A percentile compares a stretch with the other conserved stretches of the same genome.
These are phyloP conservation scores for Nannizziopsis barbatae DNA, from an alignment of 2,329 filamentous ascomycete species.

Conservation along the genomic window DNA sequence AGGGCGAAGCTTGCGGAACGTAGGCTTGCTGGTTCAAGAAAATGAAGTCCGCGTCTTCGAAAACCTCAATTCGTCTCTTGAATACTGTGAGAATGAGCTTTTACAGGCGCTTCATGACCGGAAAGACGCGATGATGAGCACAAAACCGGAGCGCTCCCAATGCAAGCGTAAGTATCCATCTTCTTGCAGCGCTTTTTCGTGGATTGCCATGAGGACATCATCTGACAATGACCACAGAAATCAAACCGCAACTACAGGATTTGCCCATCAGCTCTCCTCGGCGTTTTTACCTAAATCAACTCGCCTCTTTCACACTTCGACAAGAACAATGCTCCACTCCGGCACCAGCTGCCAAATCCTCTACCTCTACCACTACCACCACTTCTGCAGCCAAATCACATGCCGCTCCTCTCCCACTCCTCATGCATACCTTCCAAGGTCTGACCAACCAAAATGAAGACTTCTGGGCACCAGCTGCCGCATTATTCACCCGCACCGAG, in stretches of 20 bases:
- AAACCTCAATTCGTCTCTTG: constrained; percentile 82
- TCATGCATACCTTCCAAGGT: constrained; percentile 90
- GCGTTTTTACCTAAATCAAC: constrained; percentile 62
- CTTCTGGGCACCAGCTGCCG: constrained; percentile 76
- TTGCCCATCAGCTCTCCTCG: constrained; percentile 65
- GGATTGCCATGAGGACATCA: not conserved
- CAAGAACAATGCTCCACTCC: constrained; percentile 38
- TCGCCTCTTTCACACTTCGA: constrained; percentile 63
- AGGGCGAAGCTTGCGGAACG: constrained; percentile 66
- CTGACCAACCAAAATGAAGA: constrained; percentile 78
- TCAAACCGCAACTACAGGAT: constrained; percentile 22
- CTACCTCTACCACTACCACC: constrained; percentile 10
- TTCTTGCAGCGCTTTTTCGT: not conserved
- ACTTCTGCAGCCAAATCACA: constrained; percentile 52
- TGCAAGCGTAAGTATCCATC: constrained; percentile 1
- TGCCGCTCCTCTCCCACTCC: constrained; percentile 79
- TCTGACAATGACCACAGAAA: not conserved
- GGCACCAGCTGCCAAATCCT: not conserved
- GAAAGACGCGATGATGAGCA: constrained; percentile 41
- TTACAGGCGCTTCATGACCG: constrained; percentile 67
- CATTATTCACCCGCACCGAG: constrained; percentile 62
- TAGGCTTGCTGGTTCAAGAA: constrained; percentile 65
- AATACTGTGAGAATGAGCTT: constrained; percentile 89
- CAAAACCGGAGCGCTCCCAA: not conserved
- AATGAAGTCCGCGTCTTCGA: constrained; percentile 71